These are phyloP conservation scores for Glycine soja DNA, from an alignment of 306 rosid species.

Conservation along the genomic window DNA sequence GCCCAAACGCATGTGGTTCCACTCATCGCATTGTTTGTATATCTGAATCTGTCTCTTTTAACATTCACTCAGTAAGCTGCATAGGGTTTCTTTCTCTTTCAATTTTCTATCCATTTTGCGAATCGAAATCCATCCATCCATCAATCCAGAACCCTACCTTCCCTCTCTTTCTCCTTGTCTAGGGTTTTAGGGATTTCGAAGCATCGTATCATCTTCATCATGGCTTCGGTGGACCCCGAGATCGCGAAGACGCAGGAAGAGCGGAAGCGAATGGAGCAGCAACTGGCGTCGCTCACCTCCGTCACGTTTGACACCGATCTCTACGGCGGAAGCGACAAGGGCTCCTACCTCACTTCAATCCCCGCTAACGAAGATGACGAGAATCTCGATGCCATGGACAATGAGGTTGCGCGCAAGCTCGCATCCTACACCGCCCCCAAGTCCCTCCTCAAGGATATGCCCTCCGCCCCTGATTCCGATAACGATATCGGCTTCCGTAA, in stretches of 20 bases:
- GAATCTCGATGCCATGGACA: slow-evolving; percentile 31
- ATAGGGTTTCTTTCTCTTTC: background rate
- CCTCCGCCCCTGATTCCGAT: slow-evolving; percentile 31
- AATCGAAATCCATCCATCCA: background rate
- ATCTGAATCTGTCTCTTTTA: background rate
- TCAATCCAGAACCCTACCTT: background rate
- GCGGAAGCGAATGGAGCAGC: slow-evolving; percentile 53
- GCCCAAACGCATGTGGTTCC: slow-evolving; percentile 13
- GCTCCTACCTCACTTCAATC: slow-evolving; percentile 41
- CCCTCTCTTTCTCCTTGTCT: background rate
- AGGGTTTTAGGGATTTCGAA: slow-evolving; percentile 33
- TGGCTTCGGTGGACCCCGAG: slow-evolving; percentile 63
- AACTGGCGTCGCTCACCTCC: slow-evolving; percentile 49
- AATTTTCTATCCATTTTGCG: background rate
- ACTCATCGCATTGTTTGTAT: background rate
- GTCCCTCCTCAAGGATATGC: slow-evolving; percentile 34
- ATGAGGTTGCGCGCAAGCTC: slow-evolving; percentile 39
- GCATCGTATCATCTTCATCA: background rate
- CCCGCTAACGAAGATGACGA: slow-evolving; percentile 49
- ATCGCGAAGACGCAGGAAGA: slow-evolving; percentile 93
- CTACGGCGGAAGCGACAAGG: slow-evolving; percentile 46
- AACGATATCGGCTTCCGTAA: background rate
- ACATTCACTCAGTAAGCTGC: background rate
- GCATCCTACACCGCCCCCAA: slow-evolving; percentile 45
- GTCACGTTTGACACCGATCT: slow-evolving; percentile 53